Base-by-base conservation (phyloP, 2,329 filamentous ascomycete genomes). In the Dactylellina leptospora region DNA sequence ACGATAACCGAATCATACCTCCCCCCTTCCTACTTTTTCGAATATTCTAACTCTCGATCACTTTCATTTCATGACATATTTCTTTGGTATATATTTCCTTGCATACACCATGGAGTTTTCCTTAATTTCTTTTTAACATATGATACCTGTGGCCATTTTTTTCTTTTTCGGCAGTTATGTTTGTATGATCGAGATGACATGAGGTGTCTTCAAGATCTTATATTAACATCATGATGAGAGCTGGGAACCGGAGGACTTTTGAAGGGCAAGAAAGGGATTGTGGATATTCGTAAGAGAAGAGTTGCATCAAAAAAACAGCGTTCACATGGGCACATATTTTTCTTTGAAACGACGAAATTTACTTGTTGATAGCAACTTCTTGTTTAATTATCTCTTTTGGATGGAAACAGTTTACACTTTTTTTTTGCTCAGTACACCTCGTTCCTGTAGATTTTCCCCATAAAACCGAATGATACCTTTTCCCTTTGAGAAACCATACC, bases 51-150 rank as follows among this genome's bases (percentile, higher is more conserved):
- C 33, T 64, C 47, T 56, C 27, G 54, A 48, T 23, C 22, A 48
- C n/a, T 53, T 53, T 38, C 20, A 13, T 53, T 53, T 38, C 11
- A 38, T 16, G 6, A 30, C 23, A 40, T 53, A 55, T 63, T 48
- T 55, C 42, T 48, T 54, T 44, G 47, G 58, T 54, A 64, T 40
- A 61, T 42, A 55, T 56, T 55, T 56, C 40, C 51, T 64, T 50
- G 51, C 60, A 64, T 64, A 25, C 13, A 64, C 50, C 40, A 36
- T 16, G 61, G 61, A 66, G 61, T 66, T 56, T 58, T 30, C 25
- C 28, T 54, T 20, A 36, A 40, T 54, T 20, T 28, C 27, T 28
- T 56, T 16, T 38, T 56, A 55, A 47, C 28, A 18, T 25, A 53
- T 33, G 30, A 64, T 64, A 50, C 60, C 30, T 56, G 36, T 47